Base-by-base conservation (phyloP, 345 rosid species). In the Aurinia saxatilis region DNA sequence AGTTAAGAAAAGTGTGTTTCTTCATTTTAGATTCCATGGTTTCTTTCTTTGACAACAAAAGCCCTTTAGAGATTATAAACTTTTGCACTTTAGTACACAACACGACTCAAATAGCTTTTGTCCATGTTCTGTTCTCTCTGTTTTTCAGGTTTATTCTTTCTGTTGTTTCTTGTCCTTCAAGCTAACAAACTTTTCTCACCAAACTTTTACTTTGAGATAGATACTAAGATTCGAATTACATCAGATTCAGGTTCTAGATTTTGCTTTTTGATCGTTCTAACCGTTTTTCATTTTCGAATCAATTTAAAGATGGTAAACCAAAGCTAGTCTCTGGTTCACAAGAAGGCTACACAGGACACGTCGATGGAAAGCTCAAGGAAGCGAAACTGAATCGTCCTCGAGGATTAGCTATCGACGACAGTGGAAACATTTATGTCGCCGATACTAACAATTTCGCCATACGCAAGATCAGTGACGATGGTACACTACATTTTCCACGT, bases 381-480 rank as follows among this genome's bases (percentile, higher is more conserved):
- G 86, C 96, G 0, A 86, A 74, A 80, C 72, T 95, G 93, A 83
- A 86, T 76, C 95, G 77, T 75, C 99, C 98, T 5, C 81, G 81
- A 78, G 99, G 96, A 62, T 68, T 90, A 21, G 75, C 96, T 0
- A 75, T 82, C 13, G 99, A 95, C 71, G 87, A 83, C 57, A 79
- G 90, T 54, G 98, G 99, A 75, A 95, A 95, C 77, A 76, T 95
- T 30, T 95, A 95, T 75, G 50, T 95, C 27, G 98, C 99, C 1
- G 99, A 95, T 78, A 81, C 91, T 7, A 71, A 81, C 78, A 95
- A 95, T 47, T 81, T 84, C 95, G 99, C 84, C 65, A 84, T 95
- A 70, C 82, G 98, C 77, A 95, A 95, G 81, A 90, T 95, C 73
- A 84, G 89, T 49, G 88, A 95, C 67, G 63, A 86, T 12, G 99